Evolutionary conservation across 1,139 yeast species (phyloP).

Genomic region (Sugiyamaella castrensis): DNA sequence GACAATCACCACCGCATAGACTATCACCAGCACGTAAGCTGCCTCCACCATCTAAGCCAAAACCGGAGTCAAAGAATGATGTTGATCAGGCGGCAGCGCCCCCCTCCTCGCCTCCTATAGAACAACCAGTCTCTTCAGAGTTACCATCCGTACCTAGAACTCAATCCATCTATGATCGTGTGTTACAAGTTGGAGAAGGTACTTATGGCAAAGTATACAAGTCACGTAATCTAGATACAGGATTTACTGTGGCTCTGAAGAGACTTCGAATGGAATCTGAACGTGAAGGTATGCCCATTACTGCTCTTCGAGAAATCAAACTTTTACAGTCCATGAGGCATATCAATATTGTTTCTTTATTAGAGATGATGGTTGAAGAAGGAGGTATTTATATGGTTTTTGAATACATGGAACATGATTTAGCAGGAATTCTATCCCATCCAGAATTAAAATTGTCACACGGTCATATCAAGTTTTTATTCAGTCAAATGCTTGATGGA

Average conservation of each 20-base stretch:
- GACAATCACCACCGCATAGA: too few species aligned
- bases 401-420: conserved; percentile 90
- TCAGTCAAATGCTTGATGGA: conserved; percentile 76
- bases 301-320: conserved; percentile 90
- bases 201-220: conserved; percentile 81
- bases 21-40: too few species aligned
- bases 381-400: conserved; percentile 84
- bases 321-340: conserved; percentile 85
- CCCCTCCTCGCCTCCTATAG: background rate
- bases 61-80: too few species aligned
- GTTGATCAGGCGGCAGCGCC: background rate
- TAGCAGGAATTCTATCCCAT: conserved; percentile 82
- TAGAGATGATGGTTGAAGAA: conserved; percentile 86
- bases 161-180: conserved; percentile 41
- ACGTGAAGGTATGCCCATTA: conserved; percentile 92
- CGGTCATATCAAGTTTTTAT: conserved; percentile 72
- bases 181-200: conserved; percentile 72
- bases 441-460: conserved; percentile 61
- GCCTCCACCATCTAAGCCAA: too few species aligned
- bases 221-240: conserved; percentile 67
- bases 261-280: conserved; percentile 79
- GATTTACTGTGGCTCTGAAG: conserved; percentile 76
- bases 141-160: conserved; percentile 14
- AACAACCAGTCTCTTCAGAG: background rate
- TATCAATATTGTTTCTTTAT: conserved; percentile 70